Conservation (phyloP, 106 monocot species). For the Posidonia australis region DNA sequence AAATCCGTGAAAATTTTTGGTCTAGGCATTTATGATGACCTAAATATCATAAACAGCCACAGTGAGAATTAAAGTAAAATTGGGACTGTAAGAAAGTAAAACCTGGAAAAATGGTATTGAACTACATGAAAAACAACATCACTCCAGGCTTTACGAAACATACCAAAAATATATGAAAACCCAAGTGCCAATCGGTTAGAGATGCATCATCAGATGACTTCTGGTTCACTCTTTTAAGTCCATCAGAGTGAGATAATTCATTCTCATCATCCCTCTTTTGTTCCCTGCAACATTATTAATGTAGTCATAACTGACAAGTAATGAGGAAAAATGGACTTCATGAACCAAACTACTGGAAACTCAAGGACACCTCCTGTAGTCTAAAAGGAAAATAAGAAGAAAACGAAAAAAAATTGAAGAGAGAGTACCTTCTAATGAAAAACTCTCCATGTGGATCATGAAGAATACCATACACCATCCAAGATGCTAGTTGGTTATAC, state of each 20-base stretch:
- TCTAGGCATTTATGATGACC: too few relatives aligned
- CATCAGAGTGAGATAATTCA: conserved; percentile 45
- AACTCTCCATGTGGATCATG: conserved; percentile 90
- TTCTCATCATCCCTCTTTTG: conserved; percentile 40
- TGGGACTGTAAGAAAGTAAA: too few relatives aligned
- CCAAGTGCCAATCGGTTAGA: conserved; percentile 70
- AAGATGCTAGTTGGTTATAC: conserved; percentile 83
- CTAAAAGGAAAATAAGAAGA: too few relatives aligned
- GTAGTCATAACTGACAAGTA: not conserved
- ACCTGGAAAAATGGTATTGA: not conserved
- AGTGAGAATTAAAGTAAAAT: too few relatives aligned
- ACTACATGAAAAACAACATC: not conserved
- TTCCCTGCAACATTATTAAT: conserved; percentile 37
- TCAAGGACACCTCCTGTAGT: too few relatives aligned
- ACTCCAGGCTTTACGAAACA: not conserved
- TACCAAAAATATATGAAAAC: conserved; percentile 94
- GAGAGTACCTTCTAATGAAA: conserved; percentile 71
- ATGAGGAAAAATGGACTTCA: too few relatives aligned
- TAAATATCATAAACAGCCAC: too few relatives aligned
- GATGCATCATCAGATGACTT: conserved; percentile 61
- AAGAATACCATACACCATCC: conserved; percentile 98
- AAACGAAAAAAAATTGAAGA: too few relatives aligned
- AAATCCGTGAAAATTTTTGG: too few relatives aligned
- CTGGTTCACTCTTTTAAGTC: conserved; percentile 24
- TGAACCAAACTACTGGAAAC: too few relatives aligned